Conservation (phyloP, 176 grass and related monocot species). For the Musa troglodytarum region DNA sequence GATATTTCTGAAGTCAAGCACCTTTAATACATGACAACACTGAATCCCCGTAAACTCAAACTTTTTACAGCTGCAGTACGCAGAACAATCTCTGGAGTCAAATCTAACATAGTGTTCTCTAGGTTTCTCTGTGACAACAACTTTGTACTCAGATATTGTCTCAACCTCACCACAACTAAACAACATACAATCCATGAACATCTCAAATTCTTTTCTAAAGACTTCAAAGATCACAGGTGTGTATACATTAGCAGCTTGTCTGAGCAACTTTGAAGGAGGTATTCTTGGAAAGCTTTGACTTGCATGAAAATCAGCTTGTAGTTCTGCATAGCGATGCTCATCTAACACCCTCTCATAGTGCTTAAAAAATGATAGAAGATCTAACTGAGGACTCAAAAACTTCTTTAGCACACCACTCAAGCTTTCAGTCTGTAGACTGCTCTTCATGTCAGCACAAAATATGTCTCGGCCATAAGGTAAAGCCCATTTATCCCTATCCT, state of each 20-base stretch:
- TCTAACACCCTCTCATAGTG: constrained; percentile 71
- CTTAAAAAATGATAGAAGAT: constrained; percentile 63
- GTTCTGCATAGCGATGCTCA: constrained; percentile 69
- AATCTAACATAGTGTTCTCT: constrained; percentile 69
- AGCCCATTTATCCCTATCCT: constrained; percentile 75
- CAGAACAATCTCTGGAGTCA: constrained; percentile 49
- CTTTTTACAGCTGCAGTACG: constrained; percentile 9
- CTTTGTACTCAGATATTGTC: constrained; percentile 45
- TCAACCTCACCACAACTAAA: constrained; percentile 56
- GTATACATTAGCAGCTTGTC: constrained; percentile 71
- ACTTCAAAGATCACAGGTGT: constrained; percentile 78
- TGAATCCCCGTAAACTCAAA: constrained; percentile 11
- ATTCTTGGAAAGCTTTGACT: constrained; percentile 89
- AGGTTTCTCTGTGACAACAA: constrained; percentile 66
- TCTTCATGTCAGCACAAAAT: constrained; percentile 74
- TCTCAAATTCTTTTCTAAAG: constrained; percentile 81
- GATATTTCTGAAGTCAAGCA: constrained; percentile 11
- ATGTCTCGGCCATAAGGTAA: constrained; percentile 50
- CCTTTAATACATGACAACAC: constrained; percentile 9
- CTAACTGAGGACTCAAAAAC: constrained; percentile 65
- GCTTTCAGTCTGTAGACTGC: constrained; percentile 57
- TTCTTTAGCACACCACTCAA: constrained; percentile 46
- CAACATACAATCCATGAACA: constrained; percentile 86
- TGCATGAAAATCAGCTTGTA: constrained; percentile 90
- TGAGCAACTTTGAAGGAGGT: constrained; percentile 77